phyloP scores from a whole-genome alignment of 306 rosid genomes.

The Lathyrus tuberosus region DNA sequence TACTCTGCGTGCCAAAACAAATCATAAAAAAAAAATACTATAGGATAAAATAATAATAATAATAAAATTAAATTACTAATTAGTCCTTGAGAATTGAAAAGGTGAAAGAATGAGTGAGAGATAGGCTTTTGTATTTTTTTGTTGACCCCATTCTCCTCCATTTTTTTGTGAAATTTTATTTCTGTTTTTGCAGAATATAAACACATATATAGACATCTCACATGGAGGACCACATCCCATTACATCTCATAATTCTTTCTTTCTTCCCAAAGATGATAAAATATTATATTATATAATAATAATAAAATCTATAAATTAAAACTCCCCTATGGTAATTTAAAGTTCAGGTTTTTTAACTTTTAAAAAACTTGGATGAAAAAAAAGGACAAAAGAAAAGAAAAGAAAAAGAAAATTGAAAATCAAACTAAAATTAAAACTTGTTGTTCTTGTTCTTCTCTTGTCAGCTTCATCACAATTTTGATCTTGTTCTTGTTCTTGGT shows the following conservation, averaged over 20 bases:
- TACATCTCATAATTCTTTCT: constrained; percentile 43
- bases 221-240: constrained; percentile 32
- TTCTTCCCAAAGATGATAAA: constrained; percentile 29
- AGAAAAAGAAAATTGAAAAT: constrained; percentile 18
- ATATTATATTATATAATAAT: constrained; percentile 25
- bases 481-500: no score
- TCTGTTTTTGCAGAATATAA: constrained; percentile 50
- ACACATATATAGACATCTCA: constrained; percentile 58
- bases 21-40: not conserved
- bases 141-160: not conserved
- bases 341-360: constrained; percentile 32
- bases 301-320: constrained; percentile 43
- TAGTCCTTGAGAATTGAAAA: constrained; percentile 19
- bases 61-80: no score
- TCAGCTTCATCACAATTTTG: not conserved
- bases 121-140: constrained; percentile 7
- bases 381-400: not conserved
- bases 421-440: constrained; percentile 44
- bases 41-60: no score
- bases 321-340: constrained; percentile 42
- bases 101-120: constrained; percentile 39
- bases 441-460: constrained; percentile 11
- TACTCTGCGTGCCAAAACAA: constrained; percentile 33
- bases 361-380: constrained; percentile 39
- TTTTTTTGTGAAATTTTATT: constrained; percentile 38